Evolutionary conservation across 257 asterid species (phyloP).

Genomic region (Plantago elongata): DNA sequence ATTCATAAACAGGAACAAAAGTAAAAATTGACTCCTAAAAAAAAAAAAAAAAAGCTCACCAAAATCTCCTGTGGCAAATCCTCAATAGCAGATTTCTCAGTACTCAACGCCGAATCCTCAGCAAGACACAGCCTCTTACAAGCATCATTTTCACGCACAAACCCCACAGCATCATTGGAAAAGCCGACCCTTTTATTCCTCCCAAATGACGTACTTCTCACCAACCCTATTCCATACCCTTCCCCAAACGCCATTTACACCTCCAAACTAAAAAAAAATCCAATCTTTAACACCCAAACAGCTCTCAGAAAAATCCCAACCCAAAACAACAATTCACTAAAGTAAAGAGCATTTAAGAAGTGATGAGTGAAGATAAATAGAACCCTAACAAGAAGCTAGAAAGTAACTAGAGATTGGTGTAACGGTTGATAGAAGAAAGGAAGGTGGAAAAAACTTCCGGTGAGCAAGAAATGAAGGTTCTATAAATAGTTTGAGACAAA

Average conservation of each 20-base stretch:
- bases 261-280: slow-evolving; percentile 7
- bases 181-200: slow-evolving; percentile 45
- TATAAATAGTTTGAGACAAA: slow-evolving; percentile 10
- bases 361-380: not conserved
- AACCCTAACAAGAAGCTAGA: slow-evolving; percentile 27
- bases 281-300: not conserved
- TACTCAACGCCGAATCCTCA: slow-evolving; percentile 7
- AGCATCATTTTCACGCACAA: slow-evolving; percentile 16
- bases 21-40: not conserved
- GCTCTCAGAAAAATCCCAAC: not conserved
- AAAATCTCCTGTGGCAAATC: slow-evolving; percentile 61
- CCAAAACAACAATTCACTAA: not conserved
- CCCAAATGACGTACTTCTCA: slow-evolving; percentile 53
- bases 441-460: slow-evolving; percentile 32
- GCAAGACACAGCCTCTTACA: slow-evolving; percentile 33
- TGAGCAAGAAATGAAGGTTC: slow-evolving; percentile 20
- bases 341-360: not conserved
- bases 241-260: slow-evolving; percentile 19
- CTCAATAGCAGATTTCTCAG: slow-evolving; percentile 37
- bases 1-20: not conserved
- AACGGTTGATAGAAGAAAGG: slow-evolving; percentile 39
- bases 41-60: slow-evolving; percentile 33
- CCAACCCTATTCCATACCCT: slow-evolving; percentile 34
- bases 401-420: slow-evolving; percentile 35
- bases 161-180: slow-evolving; percentile 2